Base-by-base conservation (phyloP, 75 land plant species). In the Pinus tabuliformis region DNA sequence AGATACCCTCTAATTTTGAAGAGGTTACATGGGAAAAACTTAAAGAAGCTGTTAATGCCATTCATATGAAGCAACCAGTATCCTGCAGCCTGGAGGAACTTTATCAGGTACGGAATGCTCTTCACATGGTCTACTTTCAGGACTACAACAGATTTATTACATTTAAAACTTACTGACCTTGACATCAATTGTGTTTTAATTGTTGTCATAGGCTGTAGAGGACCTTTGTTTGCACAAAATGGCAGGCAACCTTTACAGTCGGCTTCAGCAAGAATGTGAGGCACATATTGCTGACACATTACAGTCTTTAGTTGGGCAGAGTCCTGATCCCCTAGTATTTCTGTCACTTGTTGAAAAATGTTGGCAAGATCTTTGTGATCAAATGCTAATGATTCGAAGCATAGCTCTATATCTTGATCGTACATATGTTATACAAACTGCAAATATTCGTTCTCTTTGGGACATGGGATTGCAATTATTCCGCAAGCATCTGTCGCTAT, bases 391-490 rank as follows among this genome's bases (percentile, higher is more conserved):
- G 86, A 95, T 97, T 68, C 93, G 99, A 60, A 84, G 94, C 82
- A 97, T 97, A 80, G 98, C 99, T 13, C 88, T 97, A 57, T 88
- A 89, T 80, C 91, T 97, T 76, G 99, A 97, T 79, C 91, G 98
- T 77, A 95, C 96, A 24, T 97, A 97, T 88, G 99, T 95, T 17
- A 97, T 91, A 73, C 99, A 97, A 82, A 89, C 84, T 14, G 82
- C 95, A 65, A 93, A 83, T 86, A 84, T 92, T 57, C 86, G 92
- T 26, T 97, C 99, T 20, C 78, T 97, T 77, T 97, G 98, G 98
- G 99, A 97, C 84, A 97, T 97, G 99, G 99, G 99, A 6, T 84
- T 97, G 88, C 96, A 93, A 76, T 89, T 97, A 76, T 97, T 91
- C 78, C 89, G 99, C 20, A 96, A 88, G 79, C 96, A 97, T 82